These are phyloP conservation scores for Osmanthus fragrans DNA, from an alignment of 257 asterid genomes.

Conservation along the genomic window DNA sequence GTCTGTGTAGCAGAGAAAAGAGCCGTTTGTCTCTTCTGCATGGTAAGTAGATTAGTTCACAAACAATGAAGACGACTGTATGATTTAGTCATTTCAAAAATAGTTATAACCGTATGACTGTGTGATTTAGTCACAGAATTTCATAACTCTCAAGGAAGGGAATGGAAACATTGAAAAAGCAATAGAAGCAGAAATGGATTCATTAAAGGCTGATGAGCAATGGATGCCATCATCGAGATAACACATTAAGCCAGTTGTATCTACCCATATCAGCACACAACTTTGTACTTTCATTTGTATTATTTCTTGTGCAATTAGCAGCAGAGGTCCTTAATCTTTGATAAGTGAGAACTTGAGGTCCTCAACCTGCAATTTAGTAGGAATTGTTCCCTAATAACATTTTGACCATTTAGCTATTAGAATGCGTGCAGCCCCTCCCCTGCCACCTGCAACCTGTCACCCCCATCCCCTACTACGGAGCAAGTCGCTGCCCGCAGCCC, in stretches of 20 bases:
- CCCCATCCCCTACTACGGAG: too few relatives aligned
- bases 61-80: slow-evolving; percentile 10
- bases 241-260: not conserved
- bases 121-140: not conserved
- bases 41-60: slow-evolving; percentile 22
- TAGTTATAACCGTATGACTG: too few relatives aligned
- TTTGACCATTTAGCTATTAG: not conserved
- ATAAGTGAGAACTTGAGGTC: not conserved
- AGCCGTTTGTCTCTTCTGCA: slow-evolving; percentile 89
- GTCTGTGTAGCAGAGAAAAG: slow-evolving; percentile 99
- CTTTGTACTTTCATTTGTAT: not conserved
- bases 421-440: not conserved
- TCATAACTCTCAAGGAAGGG: not conserved
- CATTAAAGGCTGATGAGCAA: not conserved
- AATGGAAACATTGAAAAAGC: not conserved
- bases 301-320: not conserved
- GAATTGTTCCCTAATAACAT: too few relatives aligned
- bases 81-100: not conserved
- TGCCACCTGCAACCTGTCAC: too few relatives aligned
- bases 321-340: not conserved
- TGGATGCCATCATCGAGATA: not conserved
- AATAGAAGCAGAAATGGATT: not conserved
- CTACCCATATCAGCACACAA: not conserved
- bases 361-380: not conserved
- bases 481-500: too few relatives aligned